Evolutionary conservation across 768 basidiomycete genomes (phyloP), one percentile per base, ranked within the genome.

Genomic region (Butyriboletus loyo): DNA sequence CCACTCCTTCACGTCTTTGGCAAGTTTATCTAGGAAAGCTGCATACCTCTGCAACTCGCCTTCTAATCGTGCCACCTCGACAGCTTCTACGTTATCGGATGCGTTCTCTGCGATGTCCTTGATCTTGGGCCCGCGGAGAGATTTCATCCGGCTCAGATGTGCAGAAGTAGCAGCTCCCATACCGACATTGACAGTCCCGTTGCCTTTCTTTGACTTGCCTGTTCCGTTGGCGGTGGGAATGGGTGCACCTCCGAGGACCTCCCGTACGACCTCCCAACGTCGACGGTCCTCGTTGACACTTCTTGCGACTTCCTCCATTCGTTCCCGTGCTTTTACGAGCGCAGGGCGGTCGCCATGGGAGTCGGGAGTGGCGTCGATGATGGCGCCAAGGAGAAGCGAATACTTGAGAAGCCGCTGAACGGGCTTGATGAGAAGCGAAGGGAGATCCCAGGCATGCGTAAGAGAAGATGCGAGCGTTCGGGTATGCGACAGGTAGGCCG

Each of bases 331-430:
- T 39, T 59, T 65, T 14, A 70, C 52, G 28, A 70, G 65, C 9
- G 66, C 53, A 1, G 57, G 31, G 19, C 85, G 85, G 71, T 92
- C 90, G 1, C 75, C 72, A 62, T 91, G 88, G 22, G 69, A 66
- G 47, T 84, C 80, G 7, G 85, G 82, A 0, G 91, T 92, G 62
- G 85, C 86, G 45, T 86, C 83, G 47, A 87, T 80, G 58, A 92
- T 85, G 24, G 89, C 82, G 24, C 73, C 72, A 31, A 99, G 82
- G 27, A 99, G 80, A 9, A 98, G 80, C 0, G 91, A 84, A 65
- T 99, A 99, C 67, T 98, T 98, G 57, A 98, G 84, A 49, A 98
- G 79, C 15, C 96, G 85, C 65, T 98, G 97, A 4, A 99, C 92
- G 31, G 97, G 97, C 71, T 98, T 98, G 71, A 99, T 98, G 54